A percentile compares a stretch with the other conserved stretches of the same genome.
Evolutionary conservation across 805 yeast genomes (phyloP).

Genomic region (Cephaloascus fragrans): DNA sequence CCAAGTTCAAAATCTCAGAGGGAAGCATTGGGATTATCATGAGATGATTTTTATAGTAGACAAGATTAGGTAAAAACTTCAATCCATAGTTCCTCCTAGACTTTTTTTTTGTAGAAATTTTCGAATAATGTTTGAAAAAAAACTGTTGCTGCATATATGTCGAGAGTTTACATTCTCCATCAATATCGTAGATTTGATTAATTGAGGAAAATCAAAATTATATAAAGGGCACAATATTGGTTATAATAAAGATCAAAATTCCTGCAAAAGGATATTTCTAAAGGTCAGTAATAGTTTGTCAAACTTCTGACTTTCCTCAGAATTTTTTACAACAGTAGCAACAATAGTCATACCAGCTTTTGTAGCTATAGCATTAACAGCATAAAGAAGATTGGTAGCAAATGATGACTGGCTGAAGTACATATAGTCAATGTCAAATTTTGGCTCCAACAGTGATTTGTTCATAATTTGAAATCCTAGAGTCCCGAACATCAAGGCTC

Average conservation of each 20-base stretch:
- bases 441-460: neutral
- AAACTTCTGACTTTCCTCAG: constrained; percentile 1
- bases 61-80: neutral
- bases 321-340: constrained; percentile 2
- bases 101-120: neutral
- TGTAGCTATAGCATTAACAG: constrained; percentile 1
- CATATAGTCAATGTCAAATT: neutral
- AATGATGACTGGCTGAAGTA: constrained; percentile 2
- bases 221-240: neutral
- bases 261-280: neutral
- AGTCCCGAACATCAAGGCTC: constrained; percentile 2
- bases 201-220: neutral
- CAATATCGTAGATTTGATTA: neutral
- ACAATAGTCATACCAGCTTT: constrained; percentile 2
- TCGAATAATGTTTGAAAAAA: too few species aligned
- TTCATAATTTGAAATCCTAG: constrained; percentile 1
- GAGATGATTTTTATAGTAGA: neutral
- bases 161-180: too few species aligned
- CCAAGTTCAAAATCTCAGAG: constrained; percentile 26
- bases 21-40: constrained; percentile 20
- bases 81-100: neutral
- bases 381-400: neutral
- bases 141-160: too few species aligned
- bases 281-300: neutral
- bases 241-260: neutral